A percentile compares a stretch with the other conserved stretches of the same genome.
Evolutionary conservation across 2,329 filamentous ascomycete species (phyloP).

Genomic region (Thelonectria blattea): DNA sequence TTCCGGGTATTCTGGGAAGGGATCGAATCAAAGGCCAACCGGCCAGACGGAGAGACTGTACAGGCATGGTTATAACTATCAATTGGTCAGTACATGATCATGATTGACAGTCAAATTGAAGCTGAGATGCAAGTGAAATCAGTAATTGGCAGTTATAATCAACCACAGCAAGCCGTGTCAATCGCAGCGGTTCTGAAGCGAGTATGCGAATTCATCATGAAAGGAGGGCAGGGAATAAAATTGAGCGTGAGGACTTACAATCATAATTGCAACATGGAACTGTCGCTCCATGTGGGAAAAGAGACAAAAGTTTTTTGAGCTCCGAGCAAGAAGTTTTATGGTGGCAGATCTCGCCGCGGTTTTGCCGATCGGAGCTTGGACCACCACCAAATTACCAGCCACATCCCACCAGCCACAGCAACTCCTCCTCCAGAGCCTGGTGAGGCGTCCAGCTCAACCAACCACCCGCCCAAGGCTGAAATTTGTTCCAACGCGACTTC

Average conservation of each 20-base stretch:
- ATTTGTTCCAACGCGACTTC: conserved; percentile 42
- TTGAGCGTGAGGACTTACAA: conserved; percentile 41
- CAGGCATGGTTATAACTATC: conserved; percentile 46
- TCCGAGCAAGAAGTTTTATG: conserved; percentile 31
- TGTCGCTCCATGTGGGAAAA: conserved; percentile 38
- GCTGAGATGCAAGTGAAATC: conserved; percentile 34
- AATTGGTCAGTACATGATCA: conserved; percentile 29
- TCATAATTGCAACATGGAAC: conserved; percentile 46
- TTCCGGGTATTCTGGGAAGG: conserved; percentile 19
- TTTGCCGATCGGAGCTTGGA: conserved; percentile 24
- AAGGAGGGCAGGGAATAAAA: conserved; percentile 15
- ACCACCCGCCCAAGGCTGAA: conserved; percentile 41
- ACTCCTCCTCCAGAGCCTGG: conserved; percentile 6
- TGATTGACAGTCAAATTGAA: conserved; percentile 10
- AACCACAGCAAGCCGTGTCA: conserved; percentile 53
- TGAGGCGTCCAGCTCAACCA: conserved; percentile 26
- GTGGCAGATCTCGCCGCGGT: conserved; percentile 22
- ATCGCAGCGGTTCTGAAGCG: conserved; percentile 60
- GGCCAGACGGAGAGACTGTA: conserved; percentile 46
- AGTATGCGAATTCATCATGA: conserved; percentile 52
- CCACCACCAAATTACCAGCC: conserved; percentile 22
- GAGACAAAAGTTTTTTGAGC: conserved; percentile 13
- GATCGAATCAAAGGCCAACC: conserved; percentile 37
- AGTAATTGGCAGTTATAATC: conserved; percentile 51
- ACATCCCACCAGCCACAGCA: conserved; percentile 21